Evolutionary conservation across 805 yeast genomes (phyloP), one percentile per base, ranked within the genome.

Genomic region (Zygoascus flipseniorum): DNA sequence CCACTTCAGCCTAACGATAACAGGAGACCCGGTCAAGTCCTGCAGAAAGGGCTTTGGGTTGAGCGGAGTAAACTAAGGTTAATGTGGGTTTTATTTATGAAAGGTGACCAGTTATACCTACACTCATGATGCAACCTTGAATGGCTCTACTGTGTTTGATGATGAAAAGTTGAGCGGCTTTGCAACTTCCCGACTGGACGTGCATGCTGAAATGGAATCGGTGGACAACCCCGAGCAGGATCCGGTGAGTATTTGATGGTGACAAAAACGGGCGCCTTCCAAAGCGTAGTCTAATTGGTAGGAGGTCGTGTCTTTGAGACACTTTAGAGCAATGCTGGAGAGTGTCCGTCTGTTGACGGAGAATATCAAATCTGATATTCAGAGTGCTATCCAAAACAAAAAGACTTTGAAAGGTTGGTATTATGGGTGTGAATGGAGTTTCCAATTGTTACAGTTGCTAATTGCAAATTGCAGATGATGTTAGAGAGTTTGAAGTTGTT

Each of bases 31-130:
- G n/a, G 85, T 75, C 45, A 93, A 78, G 23, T 86, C 83, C 56
- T 83, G 83, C 47, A 93, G 74, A 61, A 83, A 93, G n/a, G 96
- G 96, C 65, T 86, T 89, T 14, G 97, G 97, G 63, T 89, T 88
- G 20, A 85, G 74, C 16, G 96, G 93, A 42, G 72, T 71, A 53
- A 75, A 71, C 75, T 70, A 50, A 14, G 26, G 39, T 35, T 35
- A 35, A 35, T 8, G 39, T 13, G 6, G 6, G 6, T 23, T 3
- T 23, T 23, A 3, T 4, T 6, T 23, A 23, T 23, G 28, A 6
- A 23, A 23, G 3, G 28, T 23, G 28, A 6, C 28, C 28, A 4
- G 28, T 6, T 23, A 23, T 11, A 35, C 39, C 8, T 35, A 35
- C 39, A 35, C 39, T 35, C 39, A 35, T 35, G 39, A 35, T 23